phyloP scores from a whole-genome alignment of 2,329 filamentous ascomycete species.

The Cladosporium sp. region DNA sequence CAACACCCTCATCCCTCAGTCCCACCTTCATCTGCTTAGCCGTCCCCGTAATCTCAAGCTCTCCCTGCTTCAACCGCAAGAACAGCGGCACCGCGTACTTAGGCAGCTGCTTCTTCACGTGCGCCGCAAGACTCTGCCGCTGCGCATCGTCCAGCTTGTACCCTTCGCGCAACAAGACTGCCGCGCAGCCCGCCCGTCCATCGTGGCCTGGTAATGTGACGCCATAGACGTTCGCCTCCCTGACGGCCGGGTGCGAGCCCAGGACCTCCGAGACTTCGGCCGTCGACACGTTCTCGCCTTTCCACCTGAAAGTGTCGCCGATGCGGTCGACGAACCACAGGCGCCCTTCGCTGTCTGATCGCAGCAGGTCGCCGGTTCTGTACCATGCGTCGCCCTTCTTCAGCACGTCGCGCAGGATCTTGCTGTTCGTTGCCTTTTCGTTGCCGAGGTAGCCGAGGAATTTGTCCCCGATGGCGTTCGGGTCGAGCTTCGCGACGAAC shows the following conservation, averaged over 20 bases:
- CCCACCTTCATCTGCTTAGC: constrained; percentile 82
- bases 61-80: constrained; percentile 56
- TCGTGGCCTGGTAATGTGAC: constrained; percentile 74
- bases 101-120: constrained; percentile 56
- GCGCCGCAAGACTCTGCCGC: constrained; percentile 51
- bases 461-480: constrained; percentile 53
- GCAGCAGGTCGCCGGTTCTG: constrained; percentile 74
- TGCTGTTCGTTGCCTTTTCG: constrained; percentile 60
- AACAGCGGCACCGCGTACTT: constrained; percentile 74
- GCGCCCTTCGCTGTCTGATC: constrained; percentile 63
- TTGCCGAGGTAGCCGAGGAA: constrained; percentile 85
- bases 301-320: constrained; percentile 73
- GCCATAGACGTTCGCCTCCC: constrained; percentile 82
- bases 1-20: constrained; percentile 66
- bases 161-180: constrained; percentile 50
- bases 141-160: constrained; percentile 27
- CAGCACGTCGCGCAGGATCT: constrained; percentile 69
- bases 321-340: constrained; percentile 77
- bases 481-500: constrained; percentile 64
- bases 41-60: constrained; percentile 67
- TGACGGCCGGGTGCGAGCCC: constrained; percentile 58
- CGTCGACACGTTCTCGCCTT: constrained; percentile 45
- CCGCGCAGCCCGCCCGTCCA: constrained; percentile 75
- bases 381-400: constrained; percentile 74
- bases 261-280: constrained; percentile 70